A percentile compares a stretch with the other conserved stretches of the same genome.
Evolutionary conservation across 2,329 filamentous ascomycete species (phyloP).

Genomic region (Macroventuria anomochaeta): DNA sequence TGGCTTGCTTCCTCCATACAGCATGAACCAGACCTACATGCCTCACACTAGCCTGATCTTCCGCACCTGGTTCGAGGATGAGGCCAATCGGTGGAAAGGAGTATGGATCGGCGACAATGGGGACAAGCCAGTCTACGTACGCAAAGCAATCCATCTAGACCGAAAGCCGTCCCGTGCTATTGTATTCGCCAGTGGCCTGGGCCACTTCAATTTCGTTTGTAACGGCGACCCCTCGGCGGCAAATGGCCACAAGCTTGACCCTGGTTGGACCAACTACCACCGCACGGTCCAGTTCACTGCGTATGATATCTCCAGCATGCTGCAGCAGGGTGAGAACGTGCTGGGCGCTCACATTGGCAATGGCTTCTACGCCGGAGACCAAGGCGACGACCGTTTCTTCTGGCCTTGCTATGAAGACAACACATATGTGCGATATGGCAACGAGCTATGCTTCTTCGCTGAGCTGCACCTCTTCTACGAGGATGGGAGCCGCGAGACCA

Average conservation of each 20-base stretch:
- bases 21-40: constrained; percentile 55
- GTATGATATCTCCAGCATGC: constrained; percentile 51
- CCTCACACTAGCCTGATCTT: constrained; percentile 53
- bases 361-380: constrained; percentile 56
- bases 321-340: constrained; percentile 44
- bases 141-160: constrained; percentile 41
- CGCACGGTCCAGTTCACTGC: constrained; percentile 53
- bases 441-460: constrained; percentile 52
- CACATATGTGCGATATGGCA: constrained; percentile 44
- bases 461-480: constrained; percentile 50
- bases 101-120: constrained; percentile 52
- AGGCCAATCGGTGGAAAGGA: constrained; percentile 50
- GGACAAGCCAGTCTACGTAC: constrained; percentile 52
- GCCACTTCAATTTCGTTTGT: constrained; percentile 50
- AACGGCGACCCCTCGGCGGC: constrained; percentile 46
- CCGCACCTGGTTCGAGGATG: constrained; percentile 52
- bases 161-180: constrained; percentile 44
- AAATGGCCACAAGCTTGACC: constrained; percentile 37
- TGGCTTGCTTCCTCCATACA: constrained; percentile 48
- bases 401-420: constrained; percentile 55
- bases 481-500: constrained; percentile 46
- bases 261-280: constrained; percentile 53
- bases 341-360: constrained; percentile 51
- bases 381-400: constrained; percentile 51
- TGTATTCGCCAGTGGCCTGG: constrained; percentile 50